phyloP scores from a whole-genome alignment of 2,329 filamentous ascomycete species.

The Colletotrichum tropicale region DNA sequence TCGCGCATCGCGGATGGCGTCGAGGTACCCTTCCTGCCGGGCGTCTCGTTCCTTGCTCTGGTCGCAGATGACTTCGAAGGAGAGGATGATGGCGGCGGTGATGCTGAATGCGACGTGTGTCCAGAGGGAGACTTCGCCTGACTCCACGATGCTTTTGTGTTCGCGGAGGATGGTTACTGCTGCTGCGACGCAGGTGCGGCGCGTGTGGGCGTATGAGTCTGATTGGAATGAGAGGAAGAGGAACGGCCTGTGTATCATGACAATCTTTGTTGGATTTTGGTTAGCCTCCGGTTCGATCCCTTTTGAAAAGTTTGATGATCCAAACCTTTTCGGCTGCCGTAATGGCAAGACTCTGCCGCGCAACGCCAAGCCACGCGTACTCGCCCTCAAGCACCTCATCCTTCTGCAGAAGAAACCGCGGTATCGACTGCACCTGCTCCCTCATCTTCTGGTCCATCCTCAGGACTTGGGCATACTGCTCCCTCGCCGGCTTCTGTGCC shows the following conservation, averaged over 20 bases:
- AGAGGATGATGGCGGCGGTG: background rate
- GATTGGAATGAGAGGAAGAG: background rate
- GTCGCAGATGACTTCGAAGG: background rate
- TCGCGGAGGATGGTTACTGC: background rate
- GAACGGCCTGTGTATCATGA: background rate
- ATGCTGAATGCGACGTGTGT: background rate
- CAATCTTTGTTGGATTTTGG: background rate
- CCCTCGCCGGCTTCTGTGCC: background rate
- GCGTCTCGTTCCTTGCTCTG: background rate
- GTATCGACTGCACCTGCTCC: background rate
- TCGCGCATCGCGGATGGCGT: background rate
- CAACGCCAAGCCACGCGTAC: background rate
- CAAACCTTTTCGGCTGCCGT: background rate
- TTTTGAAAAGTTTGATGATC: background rate
- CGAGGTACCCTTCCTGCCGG: background rate
- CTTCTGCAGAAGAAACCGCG: background rate
- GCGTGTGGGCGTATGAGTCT: background rate
- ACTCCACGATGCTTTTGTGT: background rate
- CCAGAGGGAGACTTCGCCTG: background rate
- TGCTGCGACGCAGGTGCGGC: background rate
- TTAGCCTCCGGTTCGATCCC: background rate
- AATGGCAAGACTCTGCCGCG: background rate
- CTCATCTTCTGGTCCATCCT: background rate
- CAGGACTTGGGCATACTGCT: background rate
- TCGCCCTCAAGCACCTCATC: background rate